phyloP scores from a whole-genome alignment of 768 basidiomycete species.

The Pleurotus sapidus region DNA sequence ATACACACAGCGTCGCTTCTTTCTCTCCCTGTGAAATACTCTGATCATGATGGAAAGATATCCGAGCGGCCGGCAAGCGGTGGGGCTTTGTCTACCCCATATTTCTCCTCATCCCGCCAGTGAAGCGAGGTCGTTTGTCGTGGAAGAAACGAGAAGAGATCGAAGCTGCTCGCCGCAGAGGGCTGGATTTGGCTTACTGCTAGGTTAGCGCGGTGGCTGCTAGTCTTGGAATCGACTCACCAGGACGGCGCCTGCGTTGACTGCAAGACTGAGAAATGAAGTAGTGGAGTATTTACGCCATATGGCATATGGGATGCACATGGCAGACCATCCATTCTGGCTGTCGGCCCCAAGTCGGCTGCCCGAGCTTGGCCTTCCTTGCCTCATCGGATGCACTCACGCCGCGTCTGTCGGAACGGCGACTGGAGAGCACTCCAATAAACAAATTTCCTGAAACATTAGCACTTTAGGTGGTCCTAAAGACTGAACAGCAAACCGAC shows the following conservation, averaged over 20 bases:
- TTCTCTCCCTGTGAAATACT: neutral
- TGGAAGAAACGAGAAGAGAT: too few species aligned
- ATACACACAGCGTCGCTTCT: neutral
- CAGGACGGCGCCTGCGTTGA: neutral
- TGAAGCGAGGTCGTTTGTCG: neutral
- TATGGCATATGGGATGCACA: conserved; percentile 2
- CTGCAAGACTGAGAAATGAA: neutral
- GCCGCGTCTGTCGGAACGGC: too few species aligned
- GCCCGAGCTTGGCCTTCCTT: too few species aligned
- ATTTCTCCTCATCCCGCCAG: neutral
- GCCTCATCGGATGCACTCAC: too few species aligned
- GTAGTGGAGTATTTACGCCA: neutral
- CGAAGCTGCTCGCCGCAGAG: neutral
- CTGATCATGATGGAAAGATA: conserved; percentile 7
- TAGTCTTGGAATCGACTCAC: neutral
- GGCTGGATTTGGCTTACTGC: neutral
- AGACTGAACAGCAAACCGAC: too few species aligned
- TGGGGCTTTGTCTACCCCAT: conserved; percentile 7
- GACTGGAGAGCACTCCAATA: too few species aligned
- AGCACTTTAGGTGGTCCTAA: too few species aligned
- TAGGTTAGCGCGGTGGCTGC: neutral
- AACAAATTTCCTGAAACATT: too few species aligned
- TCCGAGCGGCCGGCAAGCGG: conserved; percentile 6
- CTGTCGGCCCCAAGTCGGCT: too few species aligned
- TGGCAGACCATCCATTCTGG: too few species aligned